Evolutionary conservation across 1,284 basidiomycete genomes (phyloP).

Genomic region (Malassezia obtusa): DNA sequence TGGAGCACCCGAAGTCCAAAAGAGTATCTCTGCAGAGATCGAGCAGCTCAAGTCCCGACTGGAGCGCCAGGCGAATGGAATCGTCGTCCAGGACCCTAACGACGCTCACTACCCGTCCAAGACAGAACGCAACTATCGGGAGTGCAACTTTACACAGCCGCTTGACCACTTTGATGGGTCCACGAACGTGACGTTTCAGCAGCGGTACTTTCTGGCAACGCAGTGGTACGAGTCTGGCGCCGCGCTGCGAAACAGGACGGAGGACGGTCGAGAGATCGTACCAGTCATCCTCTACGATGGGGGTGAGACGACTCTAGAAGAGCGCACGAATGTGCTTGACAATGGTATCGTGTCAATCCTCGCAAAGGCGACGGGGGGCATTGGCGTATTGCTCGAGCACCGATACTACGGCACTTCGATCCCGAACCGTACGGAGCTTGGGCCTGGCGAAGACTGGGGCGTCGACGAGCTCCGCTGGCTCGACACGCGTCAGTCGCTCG

Average conservation of each 20-base stretch:
- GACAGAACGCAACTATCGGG: neutral
- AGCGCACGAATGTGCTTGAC: conserved; percentile 38
- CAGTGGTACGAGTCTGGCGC: conserved; percentile 64
- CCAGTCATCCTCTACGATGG: conserved; percentile 48
- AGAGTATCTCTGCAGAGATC: neutral
- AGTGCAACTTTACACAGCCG: conserved; percentile 60
- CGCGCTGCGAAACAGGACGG: conserved; percentile 63
- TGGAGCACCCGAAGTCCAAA: neutral
- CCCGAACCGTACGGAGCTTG: conserved; percentile 66
- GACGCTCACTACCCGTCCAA: too few relatives aligned
- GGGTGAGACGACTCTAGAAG: conserved; percentile 44
- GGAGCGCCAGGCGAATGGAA: neutral
- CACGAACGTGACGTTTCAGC: conserved; percentile 51
- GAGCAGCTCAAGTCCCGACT: neutral
- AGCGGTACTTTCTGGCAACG: conserved; percentile 74
- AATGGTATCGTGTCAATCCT: conserved; percentile 74
- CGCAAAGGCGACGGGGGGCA: conserved; percentile 67
- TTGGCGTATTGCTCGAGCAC: conserved; percentile 71
- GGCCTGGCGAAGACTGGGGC: conserved; percentile 48
- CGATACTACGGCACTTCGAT: conserved; percentile 60
- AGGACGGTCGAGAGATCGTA: conserved; percentile 18
- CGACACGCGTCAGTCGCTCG: conserved; percentile 75
- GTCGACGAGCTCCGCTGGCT: conserved; percentile 61
- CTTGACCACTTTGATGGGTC: conserved; percentile 59
- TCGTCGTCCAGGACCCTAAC: too few relatives aligned